Evolutionary conservation across 2,329 filamentous ascomycete species (phyloP).

Genomic region (Ampelomyces quisqualis): DNA sequence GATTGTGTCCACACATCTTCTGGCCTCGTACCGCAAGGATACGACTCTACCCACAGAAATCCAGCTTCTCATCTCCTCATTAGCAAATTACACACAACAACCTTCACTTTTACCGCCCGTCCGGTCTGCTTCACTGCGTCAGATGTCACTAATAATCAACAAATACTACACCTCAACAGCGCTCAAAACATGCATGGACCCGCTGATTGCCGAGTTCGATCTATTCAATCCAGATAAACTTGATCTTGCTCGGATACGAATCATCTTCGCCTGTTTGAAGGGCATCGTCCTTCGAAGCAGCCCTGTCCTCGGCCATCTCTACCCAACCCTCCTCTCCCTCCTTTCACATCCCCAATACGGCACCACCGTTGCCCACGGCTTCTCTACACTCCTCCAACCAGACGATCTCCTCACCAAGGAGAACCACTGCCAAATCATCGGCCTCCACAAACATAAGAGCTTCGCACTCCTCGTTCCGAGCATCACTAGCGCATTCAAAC

Average conservation of each 20-base stretch:
- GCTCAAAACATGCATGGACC: conserved; percentile 45
- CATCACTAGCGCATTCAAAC: conserved; percentile 56
- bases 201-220: conserved; percentile 38
- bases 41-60: conserved; percentile 35
- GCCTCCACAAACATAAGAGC: conserved; percentile 63
- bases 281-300: conserved; percentile 60
- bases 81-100: conserved; percentile 43
- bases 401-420: conserved; percentile 62
- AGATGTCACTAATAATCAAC: conserved; percentile 51
- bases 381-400: conserved; percentile 59
- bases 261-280: conserved; percentile 63
- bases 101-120: conserved; percentile 28
- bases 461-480: conserved; percentile 61
- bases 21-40: conserved; percentile 52
- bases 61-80: conserved; percentile 34
- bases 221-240: conserved; percentile 35
- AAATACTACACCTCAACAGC: conserved; percentile 49
- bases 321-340: conserved; percentile 51
- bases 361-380: conserved; percentile 56
- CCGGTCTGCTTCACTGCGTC: conserved; percentile 43
- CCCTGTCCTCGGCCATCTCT: conserved; percentile 46
- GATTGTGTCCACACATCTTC: conserved; percentile 59
- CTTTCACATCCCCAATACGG: conserved; percentile 54
- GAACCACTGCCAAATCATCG: conserved; percentile 63
- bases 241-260: conserved; percentile 50